phyloP scores from a whole-genome alignment of 495 filamentous ascomycete genomes.

The Lepidopterella palustris region DNA sequence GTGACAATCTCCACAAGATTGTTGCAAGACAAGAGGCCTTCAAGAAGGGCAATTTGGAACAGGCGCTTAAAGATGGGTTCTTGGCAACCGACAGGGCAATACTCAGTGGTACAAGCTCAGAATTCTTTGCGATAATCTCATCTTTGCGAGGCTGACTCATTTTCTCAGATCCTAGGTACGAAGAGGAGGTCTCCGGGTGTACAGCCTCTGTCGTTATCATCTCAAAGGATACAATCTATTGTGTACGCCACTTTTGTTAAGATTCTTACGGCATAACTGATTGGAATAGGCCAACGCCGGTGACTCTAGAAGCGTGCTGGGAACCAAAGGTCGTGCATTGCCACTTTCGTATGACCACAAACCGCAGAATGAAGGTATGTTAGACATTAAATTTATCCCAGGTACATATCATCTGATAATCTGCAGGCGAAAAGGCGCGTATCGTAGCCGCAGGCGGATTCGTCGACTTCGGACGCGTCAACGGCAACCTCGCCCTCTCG shows the following conservation, averaged over 20 bases:
- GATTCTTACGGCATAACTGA: constrained; percentile 18
- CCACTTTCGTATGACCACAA: constrained; percentile 98
- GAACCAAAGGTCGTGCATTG: constrained; percentile 93
- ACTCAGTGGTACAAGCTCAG: constrained; percentile 64
- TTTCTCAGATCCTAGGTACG: constrained; percentile 77
- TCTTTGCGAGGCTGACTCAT: constrained; percentile 24
- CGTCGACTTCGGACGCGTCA: constrained; percentile 96
- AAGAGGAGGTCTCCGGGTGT: constrained; percentile 96
- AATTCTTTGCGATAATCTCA: neutral
- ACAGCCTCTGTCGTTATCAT: constrained; percentile 88
- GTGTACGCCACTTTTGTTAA: constrained; percentile 54
- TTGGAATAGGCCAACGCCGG: constrained; percentile 81
- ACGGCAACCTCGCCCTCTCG: constrained; percentile 95
- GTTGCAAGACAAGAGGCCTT: constrained; percentile 90
- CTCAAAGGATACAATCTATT: constrained; percentile 84
- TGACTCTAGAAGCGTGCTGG: constrained; percentile 88
- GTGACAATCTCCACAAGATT: constrained; percentile 89
- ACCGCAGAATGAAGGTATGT: constrained; percentile 89
- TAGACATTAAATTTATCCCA: neutral
- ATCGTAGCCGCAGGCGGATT: constrained; percentile 95
- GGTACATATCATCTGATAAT: constrained; percentile 7
- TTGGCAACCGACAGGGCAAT: constrained; percentile 94
- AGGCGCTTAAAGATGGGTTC: constrained; percentile 95
- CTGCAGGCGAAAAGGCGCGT: constrained; percentile 83
- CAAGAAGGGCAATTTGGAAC: constrained; percentile 82